A percentile compares a stretch with the other conserved stretches of the same genome.
Conservation (phyloP, 1,284 basidiomycete species). For the Marasmius tenuissimus region DNA sequence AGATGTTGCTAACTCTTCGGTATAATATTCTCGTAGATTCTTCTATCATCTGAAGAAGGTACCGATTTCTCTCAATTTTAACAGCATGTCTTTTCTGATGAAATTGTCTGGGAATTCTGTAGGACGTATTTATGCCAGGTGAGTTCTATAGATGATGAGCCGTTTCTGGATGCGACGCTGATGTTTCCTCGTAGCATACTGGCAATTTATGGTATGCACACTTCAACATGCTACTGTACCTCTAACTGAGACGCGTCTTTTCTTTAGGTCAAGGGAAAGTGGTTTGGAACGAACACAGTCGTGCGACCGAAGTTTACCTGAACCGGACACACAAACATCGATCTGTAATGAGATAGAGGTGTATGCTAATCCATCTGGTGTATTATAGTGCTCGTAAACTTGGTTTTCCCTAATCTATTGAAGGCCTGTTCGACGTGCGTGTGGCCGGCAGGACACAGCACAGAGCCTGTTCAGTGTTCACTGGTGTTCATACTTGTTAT, state of each 20-base stretch:
- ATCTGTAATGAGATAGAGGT: not conserved
- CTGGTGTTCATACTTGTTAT: too few relatives aligned
- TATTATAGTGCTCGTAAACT: not conserved
- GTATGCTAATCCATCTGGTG: not conserved
- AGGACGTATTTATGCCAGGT: conserved; percentile 79
- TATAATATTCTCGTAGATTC: conserved; percentile 37
- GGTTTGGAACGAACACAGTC: conserved; percentile 64
- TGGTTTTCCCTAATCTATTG: too few relatives aligned
- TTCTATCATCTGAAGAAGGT: conserved; percentile 95
- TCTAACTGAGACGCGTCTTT: not conserved
- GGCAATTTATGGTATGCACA: conserved; percentile 71
- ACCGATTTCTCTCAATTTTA: not conserved
- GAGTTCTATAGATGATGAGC: not conserved
- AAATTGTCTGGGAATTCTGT: conserved; percentile 6
- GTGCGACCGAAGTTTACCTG: conserved; percentile 43
- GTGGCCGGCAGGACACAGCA: too few relatives aligned
- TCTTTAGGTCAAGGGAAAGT: conserved; percentile 60
- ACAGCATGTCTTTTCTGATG: not conserved
- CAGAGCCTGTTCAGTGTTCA: too few relatives aligned
- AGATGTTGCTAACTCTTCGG: conserved; percentile 7
- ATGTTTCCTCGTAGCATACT: conserved; percentile 59
- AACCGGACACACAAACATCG: not conserved
- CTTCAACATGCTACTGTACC: not conserved
- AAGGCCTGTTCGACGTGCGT: too few relatives aligned
- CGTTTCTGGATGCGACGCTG: not conserved